phyloP scores from a whole-genome alignment of 2,329 filamentous ascomycete genomes.

The Sclerotiophoma versabilis region DNA sequence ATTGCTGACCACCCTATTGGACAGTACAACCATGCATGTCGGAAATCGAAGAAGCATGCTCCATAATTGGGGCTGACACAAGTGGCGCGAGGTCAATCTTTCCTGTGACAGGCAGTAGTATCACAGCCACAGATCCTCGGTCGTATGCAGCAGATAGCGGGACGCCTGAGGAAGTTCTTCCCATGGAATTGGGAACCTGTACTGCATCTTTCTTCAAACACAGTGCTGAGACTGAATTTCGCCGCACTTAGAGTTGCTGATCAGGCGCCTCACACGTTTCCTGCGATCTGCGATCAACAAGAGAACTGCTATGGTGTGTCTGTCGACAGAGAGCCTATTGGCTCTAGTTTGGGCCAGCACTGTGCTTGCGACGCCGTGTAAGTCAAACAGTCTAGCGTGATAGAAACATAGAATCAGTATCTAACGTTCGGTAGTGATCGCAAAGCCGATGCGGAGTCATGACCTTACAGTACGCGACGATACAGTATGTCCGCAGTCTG shows the following conservation, averaged over 20 bases:
- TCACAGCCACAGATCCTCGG: neutral
- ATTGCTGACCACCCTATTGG: neutral
- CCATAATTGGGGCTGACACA: too few species aligned
- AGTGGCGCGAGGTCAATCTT: conserved; percentile 2
- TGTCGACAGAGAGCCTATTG: conserved; percentile 20
- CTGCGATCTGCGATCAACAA: neutral
- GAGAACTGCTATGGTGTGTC: neutral
- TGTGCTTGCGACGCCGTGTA: conserved; percentile 34
- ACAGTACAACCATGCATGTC: neutral
- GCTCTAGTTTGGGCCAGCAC: conserved; percentile 31
- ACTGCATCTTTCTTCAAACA: neutral
- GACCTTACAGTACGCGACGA: conserved; percentile 25
- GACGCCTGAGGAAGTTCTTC: conserved; percentile 2
- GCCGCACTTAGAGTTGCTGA: neutral
- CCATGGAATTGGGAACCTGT: neutral
- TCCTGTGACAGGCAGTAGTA: neutral
- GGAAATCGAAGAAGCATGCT: neutral
- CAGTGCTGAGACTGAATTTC: neutral
- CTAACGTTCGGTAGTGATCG: conserved; percentile 28
- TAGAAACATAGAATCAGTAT: neutral
- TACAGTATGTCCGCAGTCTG: conserved; percentile 23
- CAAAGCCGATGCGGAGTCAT: conserved; percentile 20
- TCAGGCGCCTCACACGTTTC: neutral
- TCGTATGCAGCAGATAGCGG: neutral
- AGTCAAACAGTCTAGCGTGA: conserved; percentile 10